These are phyloP conservation scores for Chalaropsis ovoidea DNA, from an alignment of 2,329 filamentous ascomycete species.

Conservation along the genomic window DNA sequence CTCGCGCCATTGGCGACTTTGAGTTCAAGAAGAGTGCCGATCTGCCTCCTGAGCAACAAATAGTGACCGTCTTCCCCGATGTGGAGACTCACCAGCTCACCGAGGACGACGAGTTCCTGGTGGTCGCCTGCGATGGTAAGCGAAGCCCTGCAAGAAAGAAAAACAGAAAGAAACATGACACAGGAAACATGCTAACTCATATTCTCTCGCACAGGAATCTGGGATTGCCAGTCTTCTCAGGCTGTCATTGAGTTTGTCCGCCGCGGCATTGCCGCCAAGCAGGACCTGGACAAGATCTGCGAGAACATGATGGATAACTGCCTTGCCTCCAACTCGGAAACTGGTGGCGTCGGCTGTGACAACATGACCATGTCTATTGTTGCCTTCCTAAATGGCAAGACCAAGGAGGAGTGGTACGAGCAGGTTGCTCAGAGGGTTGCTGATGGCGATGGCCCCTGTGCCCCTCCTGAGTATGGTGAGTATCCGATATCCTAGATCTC, in stretches of 20 bases:
- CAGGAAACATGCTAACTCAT: background rate
- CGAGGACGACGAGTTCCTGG: constrained; percentile 90
- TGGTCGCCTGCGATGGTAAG: constrained; percentile 85
- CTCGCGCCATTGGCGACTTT: constrained; percentile 95
- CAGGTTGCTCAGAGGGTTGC: constrained; percentile 88
- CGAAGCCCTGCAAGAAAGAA: constrained; percentile 24
- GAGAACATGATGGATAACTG: constrained; percentile 99
- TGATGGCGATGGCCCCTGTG: constrained; percentile 93
- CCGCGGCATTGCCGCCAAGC: constrained; percentile 90
- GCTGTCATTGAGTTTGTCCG: constrained; percentile 94
- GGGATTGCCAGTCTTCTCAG: constrained; percentile 98
- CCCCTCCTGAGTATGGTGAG: constrained; percentile 98
- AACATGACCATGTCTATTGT: constrained; percentile 98
- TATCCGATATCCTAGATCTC: constrained; percentile 35
- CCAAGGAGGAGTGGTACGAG: constrained; percentile 97
- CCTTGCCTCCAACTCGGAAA: constrained; percentile 93
- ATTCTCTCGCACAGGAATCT: constrained; percentile 62
- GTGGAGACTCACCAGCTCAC: constrained; percentile 83
- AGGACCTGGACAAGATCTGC: constrained; percentile 87
- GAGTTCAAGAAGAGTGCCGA: constrained; percentile 99
- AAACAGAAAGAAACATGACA: background rate
- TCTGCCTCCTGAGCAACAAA: constrained; percentile 93
- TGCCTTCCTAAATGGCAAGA: constrained; percentile 80
- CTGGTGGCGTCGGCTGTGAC: constrained; percentile 93
- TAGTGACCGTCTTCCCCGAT: constrained; percentile 93